A percentile compares a stretch with the other conserved stretches of the same genome.
Conservation (phyloP, 2,329 filamentous ascomycete genomes). For the Fusarium camptoceras region DNA sequence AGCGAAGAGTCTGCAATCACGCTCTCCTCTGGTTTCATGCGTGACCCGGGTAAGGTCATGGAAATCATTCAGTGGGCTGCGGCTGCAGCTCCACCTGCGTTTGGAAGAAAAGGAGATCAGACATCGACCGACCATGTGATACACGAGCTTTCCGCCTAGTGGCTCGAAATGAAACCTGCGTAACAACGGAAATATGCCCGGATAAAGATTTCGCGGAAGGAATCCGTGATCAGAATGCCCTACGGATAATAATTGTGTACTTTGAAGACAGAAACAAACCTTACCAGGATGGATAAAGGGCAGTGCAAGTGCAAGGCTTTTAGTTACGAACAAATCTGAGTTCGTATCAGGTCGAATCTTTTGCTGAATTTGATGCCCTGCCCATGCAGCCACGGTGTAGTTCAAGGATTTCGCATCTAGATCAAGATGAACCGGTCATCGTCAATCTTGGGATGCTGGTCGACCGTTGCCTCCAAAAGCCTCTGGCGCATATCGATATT, state of each 20-base stretch:
- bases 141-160: conserved; percentile 9
- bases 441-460: background rate
- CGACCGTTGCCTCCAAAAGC: background rate
- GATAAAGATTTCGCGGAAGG: background rate
- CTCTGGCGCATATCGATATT: conserved; percentile 1
- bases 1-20: conserved; percentile 22
- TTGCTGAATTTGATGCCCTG: background rate
- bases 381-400: background rate
- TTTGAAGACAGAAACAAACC: conserved; percentile 8
- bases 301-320: background rate
- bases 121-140: background rate
- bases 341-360: background rate
- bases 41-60: conserved; percentile 9
- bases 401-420: background rate
- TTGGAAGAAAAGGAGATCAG: conserved; percentile 8
- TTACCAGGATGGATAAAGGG: background rate
- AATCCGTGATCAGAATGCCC: background rate
- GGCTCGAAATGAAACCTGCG: background rate
- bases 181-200: background rate
- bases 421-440: background rate
- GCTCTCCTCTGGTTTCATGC: conserved; percentile 12
- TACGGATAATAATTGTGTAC: conserved; percentile 10
- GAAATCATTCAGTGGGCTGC: conserved; percentile 27
- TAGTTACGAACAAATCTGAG: background rate
- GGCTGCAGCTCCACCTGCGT: background rate